Base-by-base conservation (phyloP, 2,329 filamentous ascomycete genomes). In the Tolypocladium tundrense region DNA sequence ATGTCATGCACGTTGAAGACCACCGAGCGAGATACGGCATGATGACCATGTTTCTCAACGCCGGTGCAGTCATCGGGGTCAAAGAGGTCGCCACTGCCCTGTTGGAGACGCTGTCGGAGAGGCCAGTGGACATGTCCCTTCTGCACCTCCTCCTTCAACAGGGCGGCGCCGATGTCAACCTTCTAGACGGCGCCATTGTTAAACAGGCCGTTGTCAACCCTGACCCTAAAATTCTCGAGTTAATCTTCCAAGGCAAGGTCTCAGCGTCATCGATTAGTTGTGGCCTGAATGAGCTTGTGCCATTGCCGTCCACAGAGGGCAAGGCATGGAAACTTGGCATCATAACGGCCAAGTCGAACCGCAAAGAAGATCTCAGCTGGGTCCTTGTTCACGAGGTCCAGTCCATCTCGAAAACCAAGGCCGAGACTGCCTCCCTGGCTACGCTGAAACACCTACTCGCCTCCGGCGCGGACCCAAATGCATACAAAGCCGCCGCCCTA, bases 391-490 rank as follows among this genome's bases (percentile, higher is more conserved):
- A 76, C 19, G 82, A 85, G 62, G 77, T 84, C 5, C 73, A 78
- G 50, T 72, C 70, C 1, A 64, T 4, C 66, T 79, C 11, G 69
- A 75, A 57, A 69, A 70, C 3, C 8, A 70, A 68, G 0, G 66
- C 68, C 0, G 66, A 71, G 1, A 66, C 73, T 13, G 73, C 76
- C 4, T 73, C 73, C 1, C 66, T 80, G 6, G 70, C 75, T 2
- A 74, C 78, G 1, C 59, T 84, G 40, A 73, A 75, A 57, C 68
- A 73, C 1, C 72, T 85, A 0, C 65, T 86, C 1, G 71, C 74
- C 1, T 72, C 76, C 1, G 80, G 81, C 1, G 82, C 82, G 2
- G 77, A 84, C 53, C 71, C 82, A n/a, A 83, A 85, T 60, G 72
- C 74, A 1, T 73, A 77, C 58, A 77, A 81, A 33, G 80, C 76